A percentile compares a stretch with the other conserved stretches of the same genome.
These are phyloP conservation scores for Scedosporium dehoogii DNA, from an alignment of 2,329 filamentous ascomycete species.

Conservation along the genomic window DNA sequence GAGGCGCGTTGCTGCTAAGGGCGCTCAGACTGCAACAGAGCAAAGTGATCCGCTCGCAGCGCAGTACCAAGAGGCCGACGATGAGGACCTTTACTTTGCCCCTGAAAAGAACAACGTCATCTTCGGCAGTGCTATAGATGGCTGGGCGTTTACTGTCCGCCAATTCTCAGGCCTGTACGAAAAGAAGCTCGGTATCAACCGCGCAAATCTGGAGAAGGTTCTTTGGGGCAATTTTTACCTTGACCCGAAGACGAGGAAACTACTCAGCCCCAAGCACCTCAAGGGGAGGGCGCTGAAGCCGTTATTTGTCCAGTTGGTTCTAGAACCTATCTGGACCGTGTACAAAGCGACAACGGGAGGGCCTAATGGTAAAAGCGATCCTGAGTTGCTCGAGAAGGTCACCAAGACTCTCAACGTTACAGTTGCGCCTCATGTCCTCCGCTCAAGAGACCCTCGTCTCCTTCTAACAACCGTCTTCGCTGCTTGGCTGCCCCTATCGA, in stretches of 20 bases:
- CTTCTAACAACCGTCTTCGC: conserved; percentile 81
- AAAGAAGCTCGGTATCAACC: conserved; percentile 93
- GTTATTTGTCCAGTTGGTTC: conserved; percentile 92
- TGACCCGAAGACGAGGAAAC: conserved; percentile 92
- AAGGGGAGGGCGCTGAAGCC: conserved; percentile 88
- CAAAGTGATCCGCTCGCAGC: conserved; percentile 5
- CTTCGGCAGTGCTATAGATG: conserved; percentile 93
- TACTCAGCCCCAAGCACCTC: conserved; percentile 81
- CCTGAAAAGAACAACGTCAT: conserved; percentile 99
- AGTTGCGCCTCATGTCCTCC: conserved; percentile 72
- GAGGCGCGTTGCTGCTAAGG: conserved; percentile 64
- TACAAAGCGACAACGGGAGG: conserved; percentile 85
- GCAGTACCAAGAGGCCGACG: conserved; percentile 78
- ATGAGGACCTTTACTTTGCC: conserved; percentile 96
- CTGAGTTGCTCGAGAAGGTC: conserved; percentile 79
- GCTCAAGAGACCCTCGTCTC: conserved; percentile 73
- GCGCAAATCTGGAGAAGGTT: conserved; percentile 78
- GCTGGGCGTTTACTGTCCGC: conserved; percentile 96
- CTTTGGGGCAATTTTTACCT: conserved; percentile 96
- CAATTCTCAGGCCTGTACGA: conserved; percentile 93
- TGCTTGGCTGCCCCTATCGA: conserved; percentile 85
- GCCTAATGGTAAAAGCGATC: conserved; percentile 73
- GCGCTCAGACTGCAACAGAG: conserved; percentile 21
- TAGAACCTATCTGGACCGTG: conserved; percentile 93
- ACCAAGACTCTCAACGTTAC: conserved; percentile 81